A percentile compares a stretch with the other conserved stretches of the same genome.
Conservation (phyloP, 192 early-diverging fungal genomes). For the Backusella morwellensis region DNA sequence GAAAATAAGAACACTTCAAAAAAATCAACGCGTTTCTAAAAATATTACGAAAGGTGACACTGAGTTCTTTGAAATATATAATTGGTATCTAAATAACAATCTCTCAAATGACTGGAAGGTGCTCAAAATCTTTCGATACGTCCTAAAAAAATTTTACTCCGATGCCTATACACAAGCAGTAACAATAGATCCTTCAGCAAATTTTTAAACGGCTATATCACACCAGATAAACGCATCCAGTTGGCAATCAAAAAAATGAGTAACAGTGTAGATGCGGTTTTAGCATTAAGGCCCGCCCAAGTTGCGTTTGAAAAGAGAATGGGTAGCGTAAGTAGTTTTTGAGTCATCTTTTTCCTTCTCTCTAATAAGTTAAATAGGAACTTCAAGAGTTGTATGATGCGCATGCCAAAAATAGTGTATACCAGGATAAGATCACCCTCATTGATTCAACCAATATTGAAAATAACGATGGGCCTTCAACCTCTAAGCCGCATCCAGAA, state of each 20-base stretch:
- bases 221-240: not conserved
- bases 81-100: not conserved
- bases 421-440: slow-evolving; percentile 11
- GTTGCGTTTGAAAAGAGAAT: slow-evolving; percentile 7
- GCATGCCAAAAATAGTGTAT: slow-evolving; percentile 1
- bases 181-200: not conserved
- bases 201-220: not conserved
- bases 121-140: slow-evolving; percentile 8
- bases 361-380: slow-evolving; percentile 15
- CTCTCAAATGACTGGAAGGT: not conserved
- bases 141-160: slow-evolving; percentile 6
- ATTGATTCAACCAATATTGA: slow-evolving; percentile 12
- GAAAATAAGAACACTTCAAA: not conserved
- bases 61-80: slow-evolving; percentile 8
- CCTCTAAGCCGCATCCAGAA: slow-evolving; percentile 5
- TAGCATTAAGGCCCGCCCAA: slow-evolving; percentile 10
- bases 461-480: not conserved
- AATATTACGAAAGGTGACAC: not conserved
- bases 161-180: slow-evolving; percentile 9
- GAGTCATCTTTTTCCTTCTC: slow-evolving; percentile 1
- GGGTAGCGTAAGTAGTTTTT: slow-evolving; percentile 10
- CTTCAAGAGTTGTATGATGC: slow-evolving; percentile 6
- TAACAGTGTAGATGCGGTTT: not conserved
- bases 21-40: slow-evolving; percentile 4
- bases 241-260: slow-evolving; percentile 5